Evolutionary conservation across 768 basidiomycete genomes (phyloP).

Genomic region (Lactarius pseudohatsudake): DNA sequence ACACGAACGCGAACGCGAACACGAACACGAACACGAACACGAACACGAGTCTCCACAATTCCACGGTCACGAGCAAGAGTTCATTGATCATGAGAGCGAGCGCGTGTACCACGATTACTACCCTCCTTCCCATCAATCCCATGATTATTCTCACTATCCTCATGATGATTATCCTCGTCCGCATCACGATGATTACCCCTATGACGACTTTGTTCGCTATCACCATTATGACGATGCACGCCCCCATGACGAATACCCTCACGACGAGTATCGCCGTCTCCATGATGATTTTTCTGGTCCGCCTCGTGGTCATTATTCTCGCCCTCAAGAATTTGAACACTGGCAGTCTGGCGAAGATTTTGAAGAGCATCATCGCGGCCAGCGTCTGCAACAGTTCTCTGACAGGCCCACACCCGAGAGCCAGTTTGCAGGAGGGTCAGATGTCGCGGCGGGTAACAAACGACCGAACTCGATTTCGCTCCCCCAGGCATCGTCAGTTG

Average conservation of each 20-base stretch:
- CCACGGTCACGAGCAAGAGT: background rate
- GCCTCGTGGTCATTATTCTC: background rate
- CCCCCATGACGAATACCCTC: background rate
- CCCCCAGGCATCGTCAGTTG: constrained; percentile 1
- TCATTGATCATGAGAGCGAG: background rate
- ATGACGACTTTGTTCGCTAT: background rate
- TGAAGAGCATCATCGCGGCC: background rate
- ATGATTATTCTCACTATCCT: background rate
- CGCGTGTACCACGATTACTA: constrained; percentile 7
- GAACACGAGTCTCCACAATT: background rate
- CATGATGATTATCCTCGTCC: background rate
- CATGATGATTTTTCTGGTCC: background rate
- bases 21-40: background rate
- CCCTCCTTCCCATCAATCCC: background rate
- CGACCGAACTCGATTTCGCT: background rate
- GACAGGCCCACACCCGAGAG: background rate
- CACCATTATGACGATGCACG: background rate
- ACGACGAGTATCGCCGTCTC: background rate
- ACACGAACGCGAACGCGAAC: too few relatives aligned
- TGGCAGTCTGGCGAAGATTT: background rate
- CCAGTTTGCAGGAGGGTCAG: background rate
- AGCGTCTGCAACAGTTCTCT: background rate
- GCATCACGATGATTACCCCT: background rate
- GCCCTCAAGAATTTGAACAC: background rate
- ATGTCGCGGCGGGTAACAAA: background rate